A percentile compares a stretch with the other conserved stretches of the same genome.
Conservation (phyloP, 176 grass and related monocot species). For the Typha latifolia region DNA sequence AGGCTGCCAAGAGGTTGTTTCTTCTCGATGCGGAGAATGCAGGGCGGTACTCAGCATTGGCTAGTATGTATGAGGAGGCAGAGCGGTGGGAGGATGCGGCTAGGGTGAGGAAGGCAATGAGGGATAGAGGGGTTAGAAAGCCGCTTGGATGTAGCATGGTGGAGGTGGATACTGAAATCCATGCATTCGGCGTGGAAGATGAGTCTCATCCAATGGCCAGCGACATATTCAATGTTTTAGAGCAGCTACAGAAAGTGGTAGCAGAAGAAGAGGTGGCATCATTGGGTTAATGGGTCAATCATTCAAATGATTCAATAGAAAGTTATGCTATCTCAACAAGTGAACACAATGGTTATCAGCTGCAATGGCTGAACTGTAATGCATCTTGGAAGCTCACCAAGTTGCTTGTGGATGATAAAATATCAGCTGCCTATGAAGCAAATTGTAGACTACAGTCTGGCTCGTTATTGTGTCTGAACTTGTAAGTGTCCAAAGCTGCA, state of each 20-base stretch:
- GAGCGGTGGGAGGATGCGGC: slow-evolving; percentile 13
- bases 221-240: not conserved
- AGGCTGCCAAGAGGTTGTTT: slow-evolving; percentile 12
- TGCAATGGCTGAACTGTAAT: not conserved
- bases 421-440: too few relatives aligned
- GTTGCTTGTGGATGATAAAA: too few relatives aligned
- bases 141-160: slow-evolving; percentile 13
- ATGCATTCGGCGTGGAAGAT: slow-evolving; percentile 10
- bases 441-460: too few relatives aligned
- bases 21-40: slow-evolving; percentile 10
- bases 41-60: slow-evolving; percentile 12
- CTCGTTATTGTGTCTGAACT: too few relatives aligned
- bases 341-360: not conserved
- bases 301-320: not conserved
- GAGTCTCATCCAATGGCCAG: slow-evolving; percentile 1
- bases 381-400: too few relatives aligned
- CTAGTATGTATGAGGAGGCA: slow-evolving; percentile 14
- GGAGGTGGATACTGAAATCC: not conserved
- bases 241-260: slow-evolving; percentile 4
- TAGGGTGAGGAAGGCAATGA: slow-evolving; percentile 18
- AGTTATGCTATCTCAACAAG: not conserved
- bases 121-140: slow-evolving; percentile 10
- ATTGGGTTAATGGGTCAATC: not conserved
- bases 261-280: not conserved
- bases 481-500: too few relatives aligned